Evolutionary conservation across 495 filamentous ascomycete genomes (phyloP).

Genomic region (Penicilliopsis zonata): DNA sequence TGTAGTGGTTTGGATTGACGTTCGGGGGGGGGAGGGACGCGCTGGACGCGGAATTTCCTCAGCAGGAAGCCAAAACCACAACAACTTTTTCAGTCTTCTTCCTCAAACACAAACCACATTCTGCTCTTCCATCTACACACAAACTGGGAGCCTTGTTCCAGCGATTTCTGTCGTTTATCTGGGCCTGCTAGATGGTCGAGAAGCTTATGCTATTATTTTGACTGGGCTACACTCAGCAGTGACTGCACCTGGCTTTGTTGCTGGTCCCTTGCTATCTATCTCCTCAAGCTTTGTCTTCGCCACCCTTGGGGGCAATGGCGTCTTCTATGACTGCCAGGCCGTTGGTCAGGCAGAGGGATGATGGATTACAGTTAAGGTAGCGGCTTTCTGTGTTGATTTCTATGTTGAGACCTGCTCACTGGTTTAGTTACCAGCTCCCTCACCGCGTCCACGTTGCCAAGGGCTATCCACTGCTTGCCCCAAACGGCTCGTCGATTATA

Average conservation of each 20-base stretch:
- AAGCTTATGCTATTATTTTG: background rate
- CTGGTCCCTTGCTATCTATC: background rate
- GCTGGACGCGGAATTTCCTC: slow-evolving; percentile 10
- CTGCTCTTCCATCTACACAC: no score
- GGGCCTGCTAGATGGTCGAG: no score
- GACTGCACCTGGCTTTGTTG: background rate
- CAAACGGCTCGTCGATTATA: slow-evolving; percentile 76
- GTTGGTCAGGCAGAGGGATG: slow-evolving; percentile 25
- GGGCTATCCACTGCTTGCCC: slow-evolving; percentile 62
- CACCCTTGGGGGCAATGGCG: slow-evolving; percentile 16
- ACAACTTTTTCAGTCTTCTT: slow-evolving; percentile 14
- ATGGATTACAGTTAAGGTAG: slow-evolving; percentile 44
- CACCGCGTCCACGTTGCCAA: slow-evolving; percentile 62
- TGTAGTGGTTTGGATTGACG: background rate
- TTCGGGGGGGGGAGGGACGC: background rate
- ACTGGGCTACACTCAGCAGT: background rate
- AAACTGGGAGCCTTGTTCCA: no score
- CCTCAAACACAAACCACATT: no score
- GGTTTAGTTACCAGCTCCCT: slow-evolving; percentile 62
- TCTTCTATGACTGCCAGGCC: slow-evolving; percentile 29
- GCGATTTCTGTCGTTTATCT: no score
- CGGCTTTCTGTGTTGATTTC: background rate
- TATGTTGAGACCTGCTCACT: no score
- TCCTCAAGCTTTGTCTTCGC: background rate
- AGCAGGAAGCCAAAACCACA: slow-evolving; percentile 9